These are phyloP conservation scores for Thalassiosira profunda DNA, from an alignment of 108 stramenopile genomes.

Conservation along the genomic window DNA sequence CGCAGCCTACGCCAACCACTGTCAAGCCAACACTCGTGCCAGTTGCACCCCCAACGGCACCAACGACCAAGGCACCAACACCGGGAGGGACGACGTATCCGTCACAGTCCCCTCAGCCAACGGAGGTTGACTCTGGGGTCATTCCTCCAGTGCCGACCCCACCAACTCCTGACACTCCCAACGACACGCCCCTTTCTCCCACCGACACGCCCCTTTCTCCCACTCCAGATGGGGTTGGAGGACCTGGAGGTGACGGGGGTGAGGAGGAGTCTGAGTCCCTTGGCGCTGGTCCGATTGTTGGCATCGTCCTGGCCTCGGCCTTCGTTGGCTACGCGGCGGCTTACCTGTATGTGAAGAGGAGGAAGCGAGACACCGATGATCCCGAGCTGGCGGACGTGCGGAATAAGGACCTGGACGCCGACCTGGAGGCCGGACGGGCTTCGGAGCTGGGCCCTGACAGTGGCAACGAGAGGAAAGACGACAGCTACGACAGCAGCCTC, in stretches of 20 bases:
- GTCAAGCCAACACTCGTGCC: not conserved
- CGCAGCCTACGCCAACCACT: not conserved
- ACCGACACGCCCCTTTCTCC: not conserved
- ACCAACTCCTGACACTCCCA: not conserved
- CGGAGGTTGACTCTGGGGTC: no score
- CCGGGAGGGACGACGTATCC: no score
- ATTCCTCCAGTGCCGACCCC: no score
- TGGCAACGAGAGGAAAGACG: not conserved
- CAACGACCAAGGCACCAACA: no score
- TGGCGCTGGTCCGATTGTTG: conserved; percentile 34
- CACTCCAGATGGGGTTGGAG: not conserved
- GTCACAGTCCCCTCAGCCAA: no score
- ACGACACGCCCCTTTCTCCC: no score
- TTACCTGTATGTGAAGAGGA: conserved; percentile 7
- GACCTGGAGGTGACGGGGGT: not conserved
- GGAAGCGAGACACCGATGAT: conserved; percentile 4
- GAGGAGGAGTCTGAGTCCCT: conserved; percentile 17
- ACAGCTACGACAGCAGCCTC: not conserved
- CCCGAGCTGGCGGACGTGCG: conserved; percentile 1
- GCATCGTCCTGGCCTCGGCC: conserved; percentile 28
- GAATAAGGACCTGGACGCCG: conserved; percentile 21
- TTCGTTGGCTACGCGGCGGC: not conserved
- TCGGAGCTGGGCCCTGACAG: no score
- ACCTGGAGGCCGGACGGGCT: conserved; percentile 3
- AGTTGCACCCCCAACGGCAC: not conserved